Evolutionary conservation across 257 asterid genomes (phyloP), one percentile per base, ranked within the genome.

Genomic region (Solanum phureja): DNA sequence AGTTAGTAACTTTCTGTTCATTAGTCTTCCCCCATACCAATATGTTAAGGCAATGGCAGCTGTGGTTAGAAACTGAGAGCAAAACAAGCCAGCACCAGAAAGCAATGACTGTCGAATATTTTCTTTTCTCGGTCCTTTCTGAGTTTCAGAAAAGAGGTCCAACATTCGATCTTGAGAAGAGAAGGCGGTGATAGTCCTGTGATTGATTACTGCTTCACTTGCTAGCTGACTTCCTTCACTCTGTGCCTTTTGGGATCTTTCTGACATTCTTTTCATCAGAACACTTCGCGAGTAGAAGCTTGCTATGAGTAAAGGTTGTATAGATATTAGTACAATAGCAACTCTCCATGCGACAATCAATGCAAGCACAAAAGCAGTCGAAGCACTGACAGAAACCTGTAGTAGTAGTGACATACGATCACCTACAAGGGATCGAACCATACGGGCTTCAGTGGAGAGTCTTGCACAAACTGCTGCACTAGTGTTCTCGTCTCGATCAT

Each of bases 11-110:
- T 90, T 90, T 72, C 89, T 77, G 87, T 91, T 94, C 95, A 95
- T 93, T 23, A 95, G 93, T 88, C 92, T 89, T 62, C 98, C 98
- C 1, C 98, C 98, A 19, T 95, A 95, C 98, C 98, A 95, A 86
- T 88, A 95, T 6, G 96, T 94, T 82, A 95, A 62, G 72, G 98
- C 95, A 82, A 94, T 90, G 29, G 93, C 62, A 1, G 92, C 92
- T 1, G 95, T 93, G 4, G 95, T 93, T 4, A 93, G 81, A 87
- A 94, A 93, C 34, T 94, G 96, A 0, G 98, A 94, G 69, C 60
- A 34, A 29, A 90, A 93, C 83, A 95, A 86, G 27, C 95, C 98
- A 18, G 86, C n/a, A 5, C 93, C 95, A 3, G 98, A 93, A 29
- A 93, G 40, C 97, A 96, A 94, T 2, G 98, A 95, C n/a, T 92